Conservation (phyloP, 2,329 filamentous ascomycete genomes). For the Aspergillus hiratsukae region DNA sequence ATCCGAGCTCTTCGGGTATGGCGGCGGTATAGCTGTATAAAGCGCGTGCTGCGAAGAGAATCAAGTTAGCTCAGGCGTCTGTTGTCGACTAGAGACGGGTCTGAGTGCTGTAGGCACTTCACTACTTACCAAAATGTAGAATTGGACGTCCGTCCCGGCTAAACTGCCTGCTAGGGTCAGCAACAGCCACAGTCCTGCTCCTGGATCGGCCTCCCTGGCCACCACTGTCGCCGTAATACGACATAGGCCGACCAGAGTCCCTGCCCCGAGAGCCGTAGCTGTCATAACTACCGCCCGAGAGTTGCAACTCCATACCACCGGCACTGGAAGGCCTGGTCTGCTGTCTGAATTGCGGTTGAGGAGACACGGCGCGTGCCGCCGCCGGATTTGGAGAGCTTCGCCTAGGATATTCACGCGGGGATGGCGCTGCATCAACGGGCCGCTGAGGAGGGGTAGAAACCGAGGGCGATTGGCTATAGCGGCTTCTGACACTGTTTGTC, state of each 20-base stretch:
- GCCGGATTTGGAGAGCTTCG: conserved; percentile 4
- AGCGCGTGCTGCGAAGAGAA: conserved; percentile 64
- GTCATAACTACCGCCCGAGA: conserved; percentile 45
- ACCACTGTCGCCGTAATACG: conserved; percentile 47
- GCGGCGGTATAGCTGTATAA: conserved; percentile 92
- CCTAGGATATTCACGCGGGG: conserved; percentile 2
- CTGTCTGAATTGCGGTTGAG: conserved; percentile 49
- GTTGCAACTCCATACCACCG: conserved; percentile 63
- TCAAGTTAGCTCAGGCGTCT: not conserved
- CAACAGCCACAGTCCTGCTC: conserved; percentile 84
- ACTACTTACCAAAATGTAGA: conserved; percentile 90
- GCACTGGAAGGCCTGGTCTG: conserved; percentile 48
- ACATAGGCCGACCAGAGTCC: conserved; percentile 42
- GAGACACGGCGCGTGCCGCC: conserved; percentile 19
- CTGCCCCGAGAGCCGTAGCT: conserved; percentile 32
- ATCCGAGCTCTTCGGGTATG: conserved; percentile 91
- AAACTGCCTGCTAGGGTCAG: conserved; percentile 63
- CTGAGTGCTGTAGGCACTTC: not conserved
- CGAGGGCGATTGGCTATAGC: conserved; percentile 36
- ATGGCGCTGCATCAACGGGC: conserved; percentile 26
- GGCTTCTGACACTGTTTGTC: conserved; percentile 38
- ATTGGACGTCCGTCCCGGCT: conserved; percentile 83
- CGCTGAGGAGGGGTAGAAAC: conserved; percentile 28
- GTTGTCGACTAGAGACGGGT: not conserved
- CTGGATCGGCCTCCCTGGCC: conserved; percentile 52